Base-by-base conservation (phyloP, 2,329 filamentous ascomycete genomes). In the Emergomyces orientalis region DNA sequence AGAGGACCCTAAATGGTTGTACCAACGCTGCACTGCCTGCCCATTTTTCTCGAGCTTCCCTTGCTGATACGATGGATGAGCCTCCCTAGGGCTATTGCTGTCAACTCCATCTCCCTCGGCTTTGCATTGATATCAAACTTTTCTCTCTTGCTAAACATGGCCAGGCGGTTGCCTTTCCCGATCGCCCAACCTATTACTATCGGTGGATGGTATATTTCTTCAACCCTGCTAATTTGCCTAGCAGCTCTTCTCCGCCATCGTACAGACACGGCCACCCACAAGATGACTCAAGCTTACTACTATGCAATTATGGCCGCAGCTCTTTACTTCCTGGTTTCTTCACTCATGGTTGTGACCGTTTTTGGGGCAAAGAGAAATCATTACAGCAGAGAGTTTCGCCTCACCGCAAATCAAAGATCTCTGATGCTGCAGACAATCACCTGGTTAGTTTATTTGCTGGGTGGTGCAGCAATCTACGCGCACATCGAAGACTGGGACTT, bases 171-270 rank as follows among this genome's bases (percentile, higher is more conserved):
- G 11, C 74, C 76, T 0, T 86, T 86, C 69, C 73, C 75, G 4
- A 74, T 84, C 32, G 82, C 83, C 0, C 84, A 86, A 67, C 81
- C 84, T 0, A 81, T 86, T 52, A 85, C 83, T 0, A 84, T 86
- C 41, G 68, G 80, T n/a, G 83, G 83, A n/a, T 86, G 82, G 74
- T 80, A 82, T 56, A 67, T 83, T 2, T 77, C 83, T 14, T 82
- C 82, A 0, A 64, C 81, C 4, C 74, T 86, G 1, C 75, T 86
- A 37, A 80, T 85, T 34, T 77, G 75, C 3, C 77, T 85, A 11
- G 77, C 84, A 3, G 71, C 76, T 19, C 77, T 80, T 6, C 78
- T 81, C 13, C 78, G 77, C 0, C 68, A 70, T n/a, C 34, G 63
- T 19, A 76, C 78, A 8, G 71, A 76, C 13, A 72, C 74, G 25